Evolutionary conservation across 495 filamentous ascomycete genomes (phyloP), one percentile per base, ranked within the genome.

Genomic region (Aspergillus saccharolyticus): DNA sequence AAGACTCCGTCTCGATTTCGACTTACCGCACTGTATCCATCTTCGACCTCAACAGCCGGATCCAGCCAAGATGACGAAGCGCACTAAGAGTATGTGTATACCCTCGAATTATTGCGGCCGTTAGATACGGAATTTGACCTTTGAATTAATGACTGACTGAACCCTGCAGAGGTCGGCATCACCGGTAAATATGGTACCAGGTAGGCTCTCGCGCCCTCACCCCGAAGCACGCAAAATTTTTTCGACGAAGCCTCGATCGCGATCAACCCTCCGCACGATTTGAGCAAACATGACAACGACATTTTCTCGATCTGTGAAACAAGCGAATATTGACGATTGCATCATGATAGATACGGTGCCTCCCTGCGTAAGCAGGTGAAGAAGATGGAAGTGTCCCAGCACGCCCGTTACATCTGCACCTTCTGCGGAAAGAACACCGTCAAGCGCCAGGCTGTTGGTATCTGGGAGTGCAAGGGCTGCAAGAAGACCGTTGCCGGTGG

Each of bases 311-410:
- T 22, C 49, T 47, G 60, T 25, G 60, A 18, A 48, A 58, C 58
- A 56, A 61, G 47, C 18, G 60, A 53, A 55, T 66, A 67, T 71
- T 74, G 65, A 73, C 66, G 63, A 60, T 44, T 22, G 50, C 56
- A 46, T 52, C 39, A 56, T 51, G 49, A 69, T 59, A 87, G 94
- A 87, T 98, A 98, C 79, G 94, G 94, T 88, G 94, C 94, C 75
- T 98, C 94, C 70, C 89, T 98, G 78, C 90, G 94, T 82, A 98
- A 97, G 84, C 94, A 97, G 77, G 90, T 97, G 73, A 98, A 98
- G 89, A 96, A 96, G 87, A 96, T 97, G 89, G 94, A 98, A 88
- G 87, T 96, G 71, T 86, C 88, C 55, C 93, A 97, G 77, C 93
- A 97, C 84, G 90, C 91, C 76, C 83, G 86, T 74, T 97, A 97